Percentiles rank a stretch among this genome's conserved stretches.
These are phyloP conservation scores for Elongisporangium prolatum DNA, from an alignment of 352 stramenopile species.

Conservation along the genomic window DNA sequence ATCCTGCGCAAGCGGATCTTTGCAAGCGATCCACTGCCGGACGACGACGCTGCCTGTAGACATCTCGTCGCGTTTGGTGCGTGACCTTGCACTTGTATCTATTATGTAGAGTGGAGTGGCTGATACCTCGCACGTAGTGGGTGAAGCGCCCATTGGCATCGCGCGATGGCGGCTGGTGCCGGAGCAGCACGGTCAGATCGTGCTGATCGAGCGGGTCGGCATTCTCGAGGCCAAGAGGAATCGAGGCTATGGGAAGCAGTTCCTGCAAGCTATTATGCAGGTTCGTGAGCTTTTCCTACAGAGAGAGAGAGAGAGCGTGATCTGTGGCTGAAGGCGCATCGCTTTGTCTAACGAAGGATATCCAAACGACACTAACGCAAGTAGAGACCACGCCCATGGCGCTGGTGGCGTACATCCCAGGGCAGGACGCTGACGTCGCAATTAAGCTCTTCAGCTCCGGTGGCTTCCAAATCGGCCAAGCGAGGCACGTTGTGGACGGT, in stretches of 20 bases:
- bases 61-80: slow-evolving; percentile 67
- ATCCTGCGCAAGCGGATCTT: slow-evolving; percentile 52
- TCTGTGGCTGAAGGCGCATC: slow-evolving; percentile 1
- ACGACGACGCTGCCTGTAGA: slow-evolving; percentile 30
- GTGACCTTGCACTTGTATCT: slow-evolving; percentile 1
- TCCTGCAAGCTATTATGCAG: slow-evolving; percentile 49
- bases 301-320: background rate
- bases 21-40: slow-evolving; percentile 13
- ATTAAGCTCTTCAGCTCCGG: slow-evolving; percentile 49
- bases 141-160: slow-evolving; percentile 59
- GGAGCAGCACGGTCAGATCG: slow-evolving; percentile 37
- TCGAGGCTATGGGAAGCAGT: slow-evolving; percentile 42
- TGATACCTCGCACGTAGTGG: slow-evolving; percentile 28
- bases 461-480: slow-evolving; percentile 39
- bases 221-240: slow-evolving; percentile 46
- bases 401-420: slow-evolving; percentile 36
- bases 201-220: slow-evolving; percentile 56
- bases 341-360: slow-evolving; percentile 31
- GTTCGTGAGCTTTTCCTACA: slow-evolving; percentile 9
- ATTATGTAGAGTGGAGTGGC: background rate
- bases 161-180: slow-evolving; percentile 37
- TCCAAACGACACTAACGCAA: slow-evolving; percentile 32
- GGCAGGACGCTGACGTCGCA: slow-evolving; percentile 27
- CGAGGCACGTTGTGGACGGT: slow-evolving; percentile 22
- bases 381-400: slow-evolving; percentile 22